These are phyloP conservation scores for Sugiyamaella boreocaroliniensis DNA, from an alignment of 805 yeast species.

Conservation along the genomic window DNA sequence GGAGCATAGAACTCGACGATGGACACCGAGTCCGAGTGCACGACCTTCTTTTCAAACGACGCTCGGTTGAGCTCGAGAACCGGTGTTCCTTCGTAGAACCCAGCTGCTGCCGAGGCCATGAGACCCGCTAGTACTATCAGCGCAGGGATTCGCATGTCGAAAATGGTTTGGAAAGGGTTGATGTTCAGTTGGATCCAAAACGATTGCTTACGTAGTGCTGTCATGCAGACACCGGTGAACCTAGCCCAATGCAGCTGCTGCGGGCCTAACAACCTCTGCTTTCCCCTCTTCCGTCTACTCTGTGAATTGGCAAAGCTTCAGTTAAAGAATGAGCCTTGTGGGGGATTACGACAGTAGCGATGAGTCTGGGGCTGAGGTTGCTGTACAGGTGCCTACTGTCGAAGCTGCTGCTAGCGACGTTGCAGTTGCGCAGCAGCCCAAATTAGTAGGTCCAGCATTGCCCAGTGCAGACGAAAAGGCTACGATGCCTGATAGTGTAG, in stretches of 20 bases:
- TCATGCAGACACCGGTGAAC: background rate
- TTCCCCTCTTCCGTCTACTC: no score
- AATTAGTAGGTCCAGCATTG: no score
- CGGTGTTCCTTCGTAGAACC: constrained; percentile 39
- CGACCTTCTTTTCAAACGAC: constrained; percentile 58
- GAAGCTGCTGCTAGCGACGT: no score
- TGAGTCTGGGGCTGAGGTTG: background rate
- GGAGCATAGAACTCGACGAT: constrained; percentile 92
- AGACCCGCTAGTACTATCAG: background rate
- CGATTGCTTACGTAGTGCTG: background rate
- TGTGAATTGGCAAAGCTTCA: background rate
- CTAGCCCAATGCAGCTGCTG: background rate
- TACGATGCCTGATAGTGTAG: no score
- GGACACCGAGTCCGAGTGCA: constrained; percentile 67
- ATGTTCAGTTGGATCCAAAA: background rate
- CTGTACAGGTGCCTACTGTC: background rate
- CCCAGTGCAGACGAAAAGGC: no score
- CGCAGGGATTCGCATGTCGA: background rate
- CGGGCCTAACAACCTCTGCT: no score
- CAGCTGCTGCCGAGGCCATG: constrained; percentile 1
- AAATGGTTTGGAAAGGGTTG: background rate
- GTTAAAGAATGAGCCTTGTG: background rate
- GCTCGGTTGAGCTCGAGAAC: constrained; percentile 50
- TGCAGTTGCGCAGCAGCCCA: no score
- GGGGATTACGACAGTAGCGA: constrained; percentile 1